A percentile compares a stretch with the other conserved stretches of the same genome.
Evolutionary conservation across 2,329 filamentous ascomycete species (phyloP).

Genomic region (Colletotrichum costaricense): DNA sequence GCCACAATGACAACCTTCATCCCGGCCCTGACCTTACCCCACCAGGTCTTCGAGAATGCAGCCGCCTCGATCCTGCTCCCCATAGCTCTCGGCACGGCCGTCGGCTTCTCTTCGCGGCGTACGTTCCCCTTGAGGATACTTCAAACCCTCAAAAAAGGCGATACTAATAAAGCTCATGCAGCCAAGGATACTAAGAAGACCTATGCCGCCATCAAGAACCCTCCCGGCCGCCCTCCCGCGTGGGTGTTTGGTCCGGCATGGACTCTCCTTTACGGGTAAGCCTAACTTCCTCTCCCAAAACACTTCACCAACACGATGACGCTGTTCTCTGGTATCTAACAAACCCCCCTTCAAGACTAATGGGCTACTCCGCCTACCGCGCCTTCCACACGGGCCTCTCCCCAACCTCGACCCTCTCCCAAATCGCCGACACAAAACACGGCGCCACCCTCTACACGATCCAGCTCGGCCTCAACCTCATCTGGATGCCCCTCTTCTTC

Average conservation of each 20-base stretch:
- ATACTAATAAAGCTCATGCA: conserved; percentile 41
- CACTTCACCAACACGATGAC: conserved; percentile 17
- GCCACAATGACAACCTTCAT: conserved; percentile 81
- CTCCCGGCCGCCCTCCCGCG: conserved; percentile 70
- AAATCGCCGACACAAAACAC: conserved; percentile 70
- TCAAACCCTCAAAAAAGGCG: too few relatives aligned
- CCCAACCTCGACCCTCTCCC: conserved; percentile 63
- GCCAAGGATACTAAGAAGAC: conserved; percentile 68
- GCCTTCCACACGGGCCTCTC: conserved; percentile 74
- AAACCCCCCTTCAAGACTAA: conserved; percentile 58
- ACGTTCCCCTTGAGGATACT: conserved; percentile 44
- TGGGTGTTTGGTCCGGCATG: conserved; percentile 73
- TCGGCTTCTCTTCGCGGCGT: conserved; percentile 78
- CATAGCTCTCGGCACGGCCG: conserved; percentile 76
- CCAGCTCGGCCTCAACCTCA: conserved; percentile 85
- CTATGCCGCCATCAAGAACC: conserved; percentile 76
- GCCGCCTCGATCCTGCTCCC: conserved; percentile 82
- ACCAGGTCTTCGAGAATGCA: conserved; percentile 76
- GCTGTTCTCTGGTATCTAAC: background rate
- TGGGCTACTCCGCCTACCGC: conserved; percentile 91
- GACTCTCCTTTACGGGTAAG: conserved; percentile 72
- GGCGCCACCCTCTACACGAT: conserved; percentile 86
- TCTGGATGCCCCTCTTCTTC: conserved; percentile 96
- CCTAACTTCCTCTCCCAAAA: background rate
- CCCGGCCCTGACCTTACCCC: conserved; percentile 80